Conservation (phyloP, 768 basidiomycete genomes). For the Kwoniella heveanensis region DNA sequence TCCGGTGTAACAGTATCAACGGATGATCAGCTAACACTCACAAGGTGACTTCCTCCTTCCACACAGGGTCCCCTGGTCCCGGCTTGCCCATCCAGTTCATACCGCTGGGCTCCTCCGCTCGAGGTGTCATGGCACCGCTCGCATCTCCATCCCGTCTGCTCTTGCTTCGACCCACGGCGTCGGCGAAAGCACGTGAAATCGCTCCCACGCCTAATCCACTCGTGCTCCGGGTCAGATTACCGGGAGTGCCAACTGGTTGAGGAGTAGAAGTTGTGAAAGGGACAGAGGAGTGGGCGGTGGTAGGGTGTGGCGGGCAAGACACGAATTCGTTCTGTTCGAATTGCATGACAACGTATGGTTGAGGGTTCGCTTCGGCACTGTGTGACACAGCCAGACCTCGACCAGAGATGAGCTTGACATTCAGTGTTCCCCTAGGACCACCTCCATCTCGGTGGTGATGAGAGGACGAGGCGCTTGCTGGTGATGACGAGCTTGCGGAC, state of each 20-base stretch:
- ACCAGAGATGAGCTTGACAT: constrained; percentile 93
- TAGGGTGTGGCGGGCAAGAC: constrained; percentile 61
- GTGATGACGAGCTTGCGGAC: neutral
- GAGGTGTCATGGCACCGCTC: constrained; percentile 44
- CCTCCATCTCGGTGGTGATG: constrained; percentile 25
- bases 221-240: constrained; percentile 38
- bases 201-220: constrained; percentile 53
- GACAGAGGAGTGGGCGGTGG: constrained; percentile 36
- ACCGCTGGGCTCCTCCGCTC: constrained; percentile 41
- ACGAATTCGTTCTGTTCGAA: constrained; percentile 99
- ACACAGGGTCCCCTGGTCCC: constrained; percentile 78
- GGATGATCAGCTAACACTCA: too few species aligned
- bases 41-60: constrained; percentile 99
- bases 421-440: constrained; percentile 67
- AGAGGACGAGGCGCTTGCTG: constrained; percentile 1
- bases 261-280: constrained; percentile 49
- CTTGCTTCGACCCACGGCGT: constrained; percentile 52
- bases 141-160: constrained; percentile 31
- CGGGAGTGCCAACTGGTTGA: constrained; percentile 44
- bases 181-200: constrained; percentile 54
- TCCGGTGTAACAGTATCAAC: too few species aligned
- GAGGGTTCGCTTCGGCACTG: constrained; percentile 59
- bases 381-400: constrained; percentile 74
- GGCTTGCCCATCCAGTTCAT: constrained; percentile 46
- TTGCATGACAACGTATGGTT: constrained; percentile 85